Evolutionary conservation across 116 monocot genomes (phyloP).

Genomic region (Iris pallida): DNA sequence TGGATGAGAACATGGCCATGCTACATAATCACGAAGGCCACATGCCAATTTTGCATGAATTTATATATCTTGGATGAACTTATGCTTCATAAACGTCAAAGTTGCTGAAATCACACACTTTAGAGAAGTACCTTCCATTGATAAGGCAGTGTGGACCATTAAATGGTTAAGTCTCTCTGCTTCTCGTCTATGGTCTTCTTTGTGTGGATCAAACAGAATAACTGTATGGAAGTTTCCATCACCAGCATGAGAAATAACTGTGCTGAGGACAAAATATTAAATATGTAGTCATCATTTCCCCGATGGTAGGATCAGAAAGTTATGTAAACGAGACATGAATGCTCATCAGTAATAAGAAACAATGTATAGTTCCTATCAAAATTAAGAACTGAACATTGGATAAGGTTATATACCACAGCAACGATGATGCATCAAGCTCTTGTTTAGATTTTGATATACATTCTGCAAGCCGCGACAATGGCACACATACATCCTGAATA

Average conservation of each 20-base stretch:
- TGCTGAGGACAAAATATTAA: constrained; percentile 31
- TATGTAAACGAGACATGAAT: neutral
- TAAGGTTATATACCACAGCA: constrained; percentile 61
- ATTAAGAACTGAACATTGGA: neutral
- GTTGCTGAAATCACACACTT: too few relatives aligned
- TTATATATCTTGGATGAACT: too few relatives aligned
- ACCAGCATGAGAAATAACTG: constrained; percentile 99
- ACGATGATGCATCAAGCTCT: constrained; percentile 71
- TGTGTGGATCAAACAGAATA: constrained; percentile 78
- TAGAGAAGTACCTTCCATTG: constrained; percentile 79
- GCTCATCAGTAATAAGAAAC: neutral
- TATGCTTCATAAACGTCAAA: too few relatives aligned
- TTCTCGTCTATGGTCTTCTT: constrained; percentile 75
- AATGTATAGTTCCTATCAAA: neutral
- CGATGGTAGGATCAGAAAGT: neutral
- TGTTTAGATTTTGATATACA: constrained; percentile 85
- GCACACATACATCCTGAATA: constrained; percentile 96
- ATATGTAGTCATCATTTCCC: neutral
- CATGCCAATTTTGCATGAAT: too few relatives aligned
- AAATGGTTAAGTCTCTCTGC: constrained; percentile 87
- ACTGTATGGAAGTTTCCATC: constrained; percentile 98
- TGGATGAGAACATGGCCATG: neutral
- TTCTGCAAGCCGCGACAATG: constrained; percentile 92
- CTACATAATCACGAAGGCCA: too few relatives aligned
- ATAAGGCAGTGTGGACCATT: constrained; percentile 88